Conservation (phyloP, 306 rosid species). For the Amphicarpaea edgeworthii region DNA sequence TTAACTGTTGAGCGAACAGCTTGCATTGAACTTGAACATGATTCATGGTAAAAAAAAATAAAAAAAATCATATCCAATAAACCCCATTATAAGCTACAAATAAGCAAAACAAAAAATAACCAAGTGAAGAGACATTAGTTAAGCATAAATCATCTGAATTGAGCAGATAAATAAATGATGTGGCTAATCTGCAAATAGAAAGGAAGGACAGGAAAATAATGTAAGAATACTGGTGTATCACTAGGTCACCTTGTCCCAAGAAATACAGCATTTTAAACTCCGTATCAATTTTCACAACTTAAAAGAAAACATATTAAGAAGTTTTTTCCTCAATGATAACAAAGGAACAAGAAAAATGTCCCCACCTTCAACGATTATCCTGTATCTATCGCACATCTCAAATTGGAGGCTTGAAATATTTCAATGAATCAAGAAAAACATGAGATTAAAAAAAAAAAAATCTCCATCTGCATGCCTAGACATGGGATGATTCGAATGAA, state of each 20-base stretch:
- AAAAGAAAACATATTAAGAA: conserved; percentile 18
- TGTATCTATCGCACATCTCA: background rate
- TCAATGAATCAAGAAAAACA: conserved; percentile 10
- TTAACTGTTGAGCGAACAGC: background rate
- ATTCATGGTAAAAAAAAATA: background rate
- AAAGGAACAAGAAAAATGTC: conserved; percentile 28
- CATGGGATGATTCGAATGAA: conserved; percentile 30
- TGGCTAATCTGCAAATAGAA: background rate
- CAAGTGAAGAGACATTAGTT: background rate
- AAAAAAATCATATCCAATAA: conserved; percentile 14
- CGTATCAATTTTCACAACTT: conserved; percentile 8
- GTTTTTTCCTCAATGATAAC: background rate
- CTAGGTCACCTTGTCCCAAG: background rate
- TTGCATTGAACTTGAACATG: conserved; percentile 1
- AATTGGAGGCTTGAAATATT: conserved; percentile 4
- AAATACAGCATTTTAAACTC: conserved; percentile 27
- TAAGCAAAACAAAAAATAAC: conserved; percentile 6
- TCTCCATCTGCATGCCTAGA: background rate
- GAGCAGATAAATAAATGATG: background rate
- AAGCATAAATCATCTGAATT: conserved; percentile 5
- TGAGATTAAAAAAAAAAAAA: background rate
- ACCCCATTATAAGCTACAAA: background rate
- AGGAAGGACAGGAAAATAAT: conserved; percentile 7
- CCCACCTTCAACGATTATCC: conserved; percentile 22
- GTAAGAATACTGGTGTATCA: background rate